Evolutionary conservation across 2,329 filamentous ascomycete species (phyloP).

Genomic region (Pyrenochaeta sp.): DNA sequence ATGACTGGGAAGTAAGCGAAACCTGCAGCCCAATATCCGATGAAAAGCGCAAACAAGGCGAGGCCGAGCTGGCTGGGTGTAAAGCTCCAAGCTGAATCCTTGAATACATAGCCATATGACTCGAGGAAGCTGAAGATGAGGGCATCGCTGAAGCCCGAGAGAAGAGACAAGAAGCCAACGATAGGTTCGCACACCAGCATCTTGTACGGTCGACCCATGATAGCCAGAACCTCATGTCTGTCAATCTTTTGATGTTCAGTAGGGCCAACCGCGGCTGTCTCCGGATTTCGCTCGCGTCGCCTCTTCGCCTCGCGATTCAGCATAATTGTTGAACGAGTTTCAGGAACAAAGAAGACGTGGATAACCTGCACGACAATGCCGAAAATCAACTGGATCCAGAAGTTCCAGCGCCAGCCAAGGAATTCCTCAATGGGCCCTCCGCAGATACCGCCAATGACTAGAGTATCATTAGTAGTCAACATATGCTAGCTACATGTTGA

Average conservation of each 20-base stretch:
- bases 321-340: conserved; percentile 78
- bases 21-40: conserved; percentile 72
- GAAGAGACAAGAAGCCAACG: conserved; percentile 73
- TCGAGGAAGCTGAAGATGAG: conserved; percentile 83
- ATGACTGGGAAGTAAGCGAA: conserved; percentile 65
- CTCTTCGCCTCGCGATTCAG: conserved; percentile 81
- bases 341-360: conserved; percentile 74
- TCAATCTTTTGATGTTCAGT: conserved; percentile 62
- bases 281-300: conserved; percentile 63
- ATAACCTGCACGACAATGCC: conserved; percentile 72
- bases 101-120: conserved; percentile 72
- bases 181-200: conserved; percentile 80
- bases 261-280: conserved; percentile 68
- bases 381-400: conserved; percentile 86
- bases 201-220: conserved; percentile 72
- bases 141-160: conserved; percentile 77
- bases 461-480: conserved; percentile 59
- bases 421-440: conserved; percentile 76
- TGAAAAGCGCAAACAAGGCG: conserved; percentile 65
- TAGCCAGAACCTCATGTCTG: conserved; percentile 48
- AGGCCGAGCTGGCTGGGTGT: conserved; percentile 65
- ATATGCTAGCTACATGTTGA: background rate
- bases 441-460: conserved; percentile 79
- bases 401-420: conserved; percentile 76
- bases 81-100: conserved; percentile 68